These are phyloP conservation scores for Malbranchea zuffiana DNA, from an alignment of 2,329 filamentous ascomycete genomes.

Conservation along the genomic window DNA sequence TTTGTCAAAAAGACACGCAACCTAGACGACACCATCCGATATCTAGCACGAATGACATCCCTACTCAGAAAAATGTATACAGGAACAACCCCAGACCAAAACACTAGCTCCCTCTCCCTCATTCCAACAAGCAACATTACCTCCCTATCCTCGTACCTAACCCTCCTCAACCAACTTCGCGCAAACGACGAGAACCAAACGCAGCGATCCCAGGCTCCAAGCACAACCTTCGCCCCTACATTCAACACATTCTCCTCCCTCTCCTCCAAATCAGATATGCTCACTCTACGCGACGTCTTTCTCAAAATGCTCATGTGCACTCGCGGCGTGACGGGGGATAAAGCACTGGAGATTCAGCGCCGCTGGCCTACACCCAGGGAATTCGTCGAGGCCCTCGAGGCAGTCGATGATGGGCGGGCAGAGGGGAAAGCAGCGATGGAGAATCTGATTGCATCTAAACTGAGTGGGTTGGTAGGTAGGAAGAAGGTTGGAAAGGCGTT, in stretches of 20 bases:
- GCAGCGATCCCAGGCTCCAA: slow-evolving; percentile 45
- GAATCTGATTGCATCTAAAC: slow-evolving; percentile 48
- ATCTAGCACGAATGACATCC: slow-evolving; percentile 60
- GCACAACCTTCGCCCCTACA: slow-evolving; percentile 48
- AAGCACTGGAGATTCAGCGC: slow-evolving; percentile 67
- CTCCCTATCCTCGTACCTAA: slow-evolving; percentile 57
- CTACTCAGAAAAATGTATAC: slow-evolving; percentile 54
- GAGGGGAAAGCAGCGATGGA: slow-evolving; percentile 41
- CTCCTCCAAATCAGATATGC: slow-evolving; percentile 62
- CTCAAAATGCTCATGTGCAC: slow-evolving; percentile 82
- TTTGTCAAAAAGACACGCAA: slow-evolving; percentile 67
- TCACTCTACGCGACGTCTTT: slow-evolving; percentile 63
- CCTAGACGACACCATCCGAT: slow-evolving; percentile 67
- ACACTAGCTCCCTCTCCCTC: slow-evolving; percentile 38
- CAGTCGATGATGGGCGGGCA: slow-evolving; percentile 31
- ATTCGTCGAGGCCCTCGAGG: slow-evolving; percentile 60
- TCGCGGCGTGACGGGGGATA: slow-evolving; percentile 62
- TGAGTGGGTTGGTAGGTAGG: slow-evolving; percentile 50
- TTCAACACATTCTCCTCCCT: slow-evolving; percentile 62
- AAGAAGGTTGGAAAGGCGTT: slow-evolving; percentile 57
- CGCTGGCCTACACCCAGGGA: slow-evolving; percentile 64
- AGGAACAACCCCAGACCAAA: slow-evolving; percentile 12
- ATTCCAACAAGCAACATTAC: slow-evolving; percentile 52
- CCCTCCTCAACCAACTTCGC: slow-evolving; percentile 50
- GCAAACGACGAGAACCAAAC: slow-evolving; percentile 39